A percentile compares a stretch with the other conserved stretches of the same genome.
Evolutionary conservation across 2,329 filamentous ascomycete genomes (phyloP).

Genomic region (Arachnomyces sp.): DNA sequence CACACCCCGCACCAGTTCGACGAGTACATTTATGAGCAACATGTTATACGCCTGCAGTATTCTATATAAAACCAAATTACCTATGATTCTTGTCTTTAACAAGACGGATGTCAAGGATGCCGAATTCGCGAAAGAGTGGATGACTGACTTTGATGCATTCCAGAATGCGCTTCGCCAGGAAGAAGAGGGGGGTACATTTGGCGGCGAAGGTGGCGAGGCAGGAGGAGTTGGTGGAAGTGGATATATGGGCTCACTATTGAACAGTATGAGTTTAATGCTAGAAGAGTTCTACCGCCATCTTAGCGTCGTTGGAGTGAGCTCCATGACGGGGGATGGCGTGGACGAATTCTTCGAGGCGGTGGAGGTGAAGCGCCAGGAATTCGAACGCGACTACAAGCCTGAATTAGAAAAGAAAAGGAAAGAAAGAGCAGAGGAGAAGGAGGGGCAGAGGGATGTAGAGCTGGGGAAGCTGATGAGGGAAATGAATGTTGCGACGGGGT

Average conservation of each 20-base stretch:
- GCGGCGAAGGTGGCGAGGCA: conserved; percentile 61
- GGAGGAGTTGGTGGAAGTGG: conserved; percentile 66
- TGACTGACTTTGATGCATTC: conserved; percentile 97
- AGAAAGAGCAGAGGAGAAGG: conserved; percentile 68
- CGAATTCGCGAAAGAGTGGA: conserved; percentile 92
- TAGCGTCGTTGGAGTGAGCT: conserved; percentile 85
- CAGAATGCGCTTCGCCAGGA: conserved; percentile 75
- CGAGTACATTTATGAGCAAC: conserved; percentile 98
- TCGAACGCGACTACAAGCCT: conserved; percentile 80
- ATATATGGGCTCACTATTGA: conserved; percentile 92
- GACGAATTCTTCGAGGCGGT: conserved; percentile 92
- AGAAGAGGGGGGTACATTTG: conserved; percentile 68
- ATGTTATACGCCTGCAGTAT: conserved; percentile 99
- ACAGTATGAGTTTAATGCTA: conserved; percentile 95
- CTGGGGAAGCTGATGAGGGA: conserved; percentile 90
- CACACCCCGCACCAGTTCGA: conserved; percentile 85
- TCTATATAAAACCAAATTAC: conserved; percentile 94
- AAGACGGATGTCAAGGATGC: conserved; percentile 95
- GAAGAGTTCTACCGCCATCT: conserved; percentile 97
- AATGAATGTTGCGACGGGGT: conserved; percentile 55
- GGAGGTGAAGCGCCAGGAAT: conserved; percentile 76
- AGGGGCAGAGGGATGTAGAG: conserved; percentile 65
- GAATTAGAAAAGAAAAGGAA: conserved; percentile 73
- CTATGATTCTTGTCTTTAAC: conserved; percentile 99
- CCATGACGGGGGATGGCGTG: conserved; percentile 83